Percentiles rank a stretch among this genome's conserved stretches.
Conservation (phyloP, 768 basidiomycete genomes). For the Hydnum rufescens region DNA sequence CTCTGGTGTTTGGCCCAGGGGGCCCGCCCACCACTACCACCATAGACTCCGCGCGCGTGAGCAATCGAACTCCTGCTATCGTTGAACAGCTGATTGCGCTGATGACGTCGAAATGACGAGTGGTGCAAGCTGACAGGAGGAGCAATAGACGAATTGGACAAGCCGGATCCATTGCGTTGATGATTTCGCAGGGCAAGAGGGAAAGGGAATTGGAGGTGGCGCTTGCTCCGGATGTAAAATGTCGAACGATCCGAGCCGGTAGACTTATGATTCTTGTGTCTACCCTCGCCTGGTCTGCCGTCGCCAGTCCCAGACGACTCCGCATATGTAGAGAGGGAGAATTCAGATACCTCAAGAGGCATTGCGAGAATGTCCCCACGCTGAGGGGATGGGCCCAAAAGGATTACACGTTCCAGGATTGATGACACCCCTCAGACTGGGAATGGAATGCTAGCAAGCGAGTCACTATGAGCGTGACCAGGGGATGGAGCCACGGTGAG, state of each 20-base stretch:
- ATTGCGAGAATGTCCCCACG: constrained; percentile 35
- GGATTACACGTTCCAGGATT: constrained; percentile 48
- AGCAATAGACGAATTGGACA: constrained; percentile 33
- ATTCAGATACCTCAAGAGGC: constrained; percentile 47
- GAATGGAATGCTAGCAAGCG: constrained; percentile 52
- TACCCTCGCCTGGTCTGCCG: constrained; percentile 12
- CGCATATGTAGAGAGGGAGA: constrained; percentile 29
- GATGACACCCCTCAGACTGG: constrained; percentile 52
- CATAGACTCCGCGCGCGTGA: constrained; percentile 33
- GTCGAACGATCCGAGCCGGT: constrained; percentile 62
- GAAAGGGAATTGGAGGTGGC: constrained; percentile 13
- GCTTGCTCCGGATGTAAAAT: constrained; percentile 44
- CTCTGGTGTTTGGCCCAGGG: constrained; percentile 38
- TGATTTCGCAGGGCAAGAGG: constrained; percentile 25
- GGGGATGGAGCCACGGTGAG: constrained; percentile 17
- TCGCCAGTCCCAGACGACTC: background rate
- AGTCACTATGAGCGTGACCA: constrained; percentile 33
- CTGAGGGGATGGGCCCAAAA: constrained; percentile 49
- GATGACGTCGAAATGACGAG: constrained; percentile 30
- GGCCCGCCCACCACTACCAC: constrained; percentile 32
- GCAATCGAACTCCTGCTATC: constrained; percentile 37
- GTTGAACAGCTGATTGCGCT: constrained; percentile 3
- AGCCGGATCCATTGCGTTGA: constrained; percentile 34
- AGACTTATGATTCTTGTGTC: constrained; percentile 20
- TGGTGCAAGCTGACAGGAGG: constrained; percentile 61